Evolutionary conservation across 495 filamentous ascomycete species (phyloP), one percentile per base, ranked within the genome.

Genomic region (Daldinia bambusicola): DNA sequence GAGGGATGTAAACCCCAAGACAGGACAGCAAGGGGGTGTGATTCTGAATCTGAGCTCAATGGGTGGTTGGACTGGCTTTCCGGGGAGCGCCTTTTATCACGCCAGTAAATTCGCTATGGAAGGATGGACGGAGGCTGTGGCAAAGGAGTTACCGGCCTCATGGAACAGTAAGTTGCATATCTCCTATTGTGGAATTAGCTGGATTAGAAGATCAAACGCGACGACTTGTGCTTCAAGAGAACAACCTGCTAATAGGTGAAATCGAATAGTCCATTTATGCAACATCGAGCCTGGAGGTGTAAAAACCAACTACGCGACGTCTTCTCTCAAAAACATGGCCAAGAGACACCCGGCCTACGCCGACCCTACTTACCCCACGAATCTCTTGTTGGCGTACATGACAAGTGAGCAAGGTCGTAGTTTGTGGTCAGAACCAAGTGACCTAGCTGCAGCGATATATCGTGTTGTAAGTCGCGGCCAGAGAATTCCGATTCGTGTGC

Each of bases 41-140:
- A 79, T 89, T 18, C 37, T 87, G 9, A 85, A 90, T 61, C 70
- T 90, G 12, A 83, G 82, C 9, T 85, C 82, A 2, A 79, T 89
- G 66, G 85, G 84, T 2, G 88, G 87, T 4, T 79, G 76, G 37
- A 31, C 79, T 2, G 84, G 80, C 4, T 81, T 80, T 9, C 82
- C 84, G 0, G 83, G 80, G 0, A 70, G 80, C 61, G 76, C 84
- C 0, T 87, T 84, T 63, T 89, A 89, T 63, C 84, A 86, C 74
- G 85, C 86, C 0, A 79, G 78, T 50, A 88, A 88, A 74, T 87
- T 86, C 64, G 84, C 83, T 6, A 72, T 88, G 14, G 85, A 86
- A 64, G 85, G 85, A 5, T 87, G 83, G 71, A 87, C 86, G 4
- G 85, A 88, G 62, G 75, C 81, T 4, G 74, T 88, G n/a, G 77